Evolutionary conservation across 805 yeast species (phyloP), one percentile per base, ranked within the genome.

Genomic region (Monosporozyma servazzii): DNA sequence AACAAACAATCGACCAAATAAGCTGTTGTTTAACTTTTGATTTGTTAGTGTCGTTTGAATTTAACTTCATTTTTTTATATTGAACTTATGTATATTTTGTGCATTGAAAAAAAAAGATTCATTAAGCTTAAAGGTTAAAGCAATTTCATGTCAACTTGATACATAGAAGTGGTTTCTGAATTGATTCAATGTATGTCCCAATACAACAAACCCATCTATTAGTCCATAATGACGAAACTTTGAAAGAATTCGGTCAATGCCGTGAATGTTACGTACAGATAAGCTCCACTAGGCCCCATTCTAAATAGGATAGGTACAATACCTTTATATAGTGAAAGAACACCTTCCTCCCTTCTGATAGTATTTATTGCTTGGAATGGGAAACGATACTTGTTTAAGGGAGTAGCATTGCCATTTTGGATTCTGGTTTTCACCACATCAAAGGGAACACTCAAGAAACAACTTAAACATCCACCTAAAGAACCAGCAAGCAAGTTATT

Each of bases 201-300:
- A 31, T 10, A 25, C 27, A 7, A 25, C 37, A 31, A 31, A n/a
- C n/a, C 5, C 6, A 2, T 36, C 3, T 36, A 13, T 18, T 18
- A 37, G 13, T 37, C 4, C 3, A 37, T 7, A 37, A 8, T 11
- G 5, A 37, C 23, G 17, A 18, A 37, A 18, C 8, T 17, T 3
- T 37, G 15, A 37, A 93, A 93, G 75, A 88, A 88, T 67, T 90
- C 96, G 95, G 90, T 89, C 57, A 90, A 82, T 23, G 88, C 76
- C 44, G 96, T 88, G 77, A 89, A 93, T n/a, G 93, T 98, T 47
- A 93, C 98, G 67, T 93, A 78, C 65, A 93, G 75, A 59, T 93
- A 89, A 75, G 99, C 99, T 69, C 99, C 99, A 65, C 99, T 99
- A 54, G 99, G 99, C 47, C 98, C 98, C 59, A 93, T 77, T 79